Evolutionary conservation across 441 rosid species (phyloP), one percentile per base, ranked within the genome.

Genomic region (Euphorbia schlechtendalii): DNA sequence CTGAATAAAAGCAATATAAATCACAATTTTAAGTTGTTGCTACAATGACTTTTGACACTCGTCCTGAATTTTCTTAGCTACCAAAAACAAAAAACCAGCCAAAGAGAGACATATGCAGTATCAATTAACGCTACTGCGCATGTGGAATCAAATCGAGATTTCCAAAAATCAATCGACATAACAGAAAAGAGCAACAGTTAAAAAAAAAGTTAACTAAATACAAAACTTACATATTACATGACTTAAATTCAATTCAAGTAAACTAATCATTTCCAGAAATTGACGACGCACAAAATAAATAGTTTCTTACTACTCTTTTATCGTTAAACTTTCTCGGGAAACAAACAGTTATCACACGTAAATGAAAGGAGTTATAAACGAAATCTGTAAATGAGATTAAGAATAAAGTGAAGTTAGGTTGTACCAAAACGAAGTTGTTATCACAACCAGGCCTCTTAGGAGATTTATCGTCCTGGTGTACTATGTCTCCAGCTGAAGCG

Each of bases 401-500:
- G 67, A 48, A 43, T n/a, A 73, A 72, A 63, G 38, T 69, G 65
- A 65, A 51, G 62, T 32, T 43, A 45, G 68, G 8, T 6, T 0
- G 24, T 84, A 91, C 99, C 96, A 94, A 76, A 69, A 94, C 95
- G 77, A 91, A 94, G 80, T 91, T 89, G 79, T 94, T 94, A 45
- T 84, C 88, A 71, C 99, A 94, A 10, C 99, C 97, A 32, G 98
- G 92, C 81, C 87, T 85, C 88, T 83, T 91, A n/a, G 98, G 99
- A 81, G 96, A 87, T 28, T 60, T 64, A 73, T 86, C 80, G 64
- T 94, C 98, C 1, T 84, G 89, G 65, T 94, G 96, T 45, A 91
- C 96, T 27, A 91, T 94, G 73, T 91, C 99, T 21, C 98, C 92
- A 61, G 99, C 86, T 24, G 76, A 80, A 22, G 60, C 83, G 28